Conservation (phyloP, 1,139 yeast species). For the Yamadazyma kanchanaburiensis region DNA sequence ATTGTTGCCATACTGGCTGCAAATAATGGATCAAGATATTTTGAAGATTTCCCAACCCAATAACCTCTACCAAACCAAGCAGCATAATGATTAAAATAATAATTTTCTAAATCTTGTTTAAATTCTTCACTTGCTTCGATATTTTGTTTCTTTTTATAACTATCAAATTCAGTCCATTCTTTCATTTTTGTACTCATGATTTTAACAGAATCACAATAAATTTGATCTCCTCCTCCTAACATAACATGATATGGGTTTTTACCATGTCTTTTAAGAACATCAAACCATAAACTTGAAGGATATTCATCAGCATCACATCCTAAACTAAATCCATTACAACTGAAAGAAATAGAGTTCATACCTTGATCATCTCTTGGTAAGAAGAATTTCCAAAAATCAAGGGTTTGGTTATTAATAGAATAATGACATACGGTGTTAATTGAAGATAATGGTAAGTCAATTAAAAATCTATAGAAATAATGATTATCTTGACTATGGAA, state of each 20-base stretch:
- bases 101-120: constrained; percentile 53
- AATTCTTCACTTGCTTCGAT: constrained; percentile 42
- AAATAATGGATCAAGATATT: constrained; percentile 61
- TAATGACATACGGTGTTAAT: constrained; percentile 64
- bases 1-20: constrained; percentile 78
- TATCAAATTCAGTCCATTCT: constrained; percentile 60
- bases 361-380: constrained; percentile 57
- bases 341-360: constrained; percentile 77
- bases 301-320: constrained; percentile 64
- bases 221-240: constrained; percentile 97
- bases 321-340: constrained; percentile 92
- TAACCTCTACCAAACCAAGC: constrained; percentile 89
- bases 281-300: constrained; percentile 80
- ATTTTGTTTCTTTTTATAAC: constrained; percentile 30
- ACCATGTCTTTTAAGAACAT: constrained; percentile 66
- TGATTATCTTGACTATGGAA: constrained; percentile 47
- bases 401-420: constrained; percentile 42
- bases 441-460: constrained; percentile 43
- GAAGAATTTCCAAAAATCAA: constrained; percentile 46
- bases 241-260: constrained; percentile 77
- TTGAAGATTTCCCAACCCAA: constrained; percentile 70
- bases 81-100: constrained; percentile 69
- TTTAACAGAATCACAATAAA: constrained; percentile 83
- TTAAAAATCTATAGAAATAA: constrained; percentile 61
- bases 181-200: constrained; percentile 50